These are phyloP conservation scores for Alternaria brassicicola DNA, from an alignment of 2,329 filamentous ascomycete species.

Conservation along the genomic window DNA sequence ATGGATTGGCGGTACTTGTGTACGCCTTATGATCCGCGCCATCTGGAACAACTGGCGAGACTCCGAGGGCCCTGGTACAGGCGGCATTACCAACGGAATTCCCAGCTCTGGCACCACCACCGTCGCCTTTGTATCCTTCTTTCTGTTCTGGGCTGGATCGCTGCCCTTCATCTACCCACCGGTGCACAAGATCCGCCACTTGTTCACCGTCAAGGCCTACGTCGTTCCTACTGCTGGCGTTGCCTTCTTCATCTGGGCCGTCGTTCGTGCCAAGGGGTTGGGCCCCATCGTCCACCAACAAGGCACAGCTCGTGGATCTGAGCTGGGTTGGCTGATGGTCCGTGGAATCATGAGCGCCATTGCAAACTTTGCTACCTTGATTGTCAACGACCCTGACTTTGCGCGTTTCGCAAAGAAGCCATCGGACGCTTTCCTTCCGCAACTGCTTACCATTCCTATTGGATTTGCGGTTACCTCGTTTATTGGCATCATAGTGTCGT, in stretches of 20 bases:
- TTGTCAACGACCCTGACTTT: constrained; percentile 82
- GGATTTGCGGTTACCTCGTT: constrained; percentile 74
- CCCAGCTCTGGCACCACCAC: constrained; percentile 73
- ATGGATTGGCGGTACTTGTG: constrained; percentile 81
- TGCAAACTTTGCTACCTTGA: constrained; percentile 88
- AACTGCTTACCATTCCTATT: constrained; percentile 64
- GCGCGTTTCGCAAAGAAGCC: constrained; percentile 80
- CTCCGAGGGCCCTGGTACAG: constrained; percentile 25
- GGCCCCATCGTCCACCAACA: constrained; percentile 80
- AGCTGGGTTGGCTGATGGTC: constrained; percentile 80
- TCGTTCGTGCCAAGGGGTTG: constrained; percentile 79
- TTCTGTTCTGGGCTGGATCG: constrained; percentile 83
- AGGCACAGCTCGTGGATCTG: constrained; percentile 66
- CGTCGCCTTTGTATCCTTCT: constrained; percentile 77
- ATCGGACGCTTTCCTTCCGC: constrained; percentile 77
- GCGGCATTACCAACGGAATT: constrained; percentile 70
- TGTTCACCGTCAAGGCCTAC: constrained; percentile 89
- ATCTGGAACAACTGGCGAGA: constrained; percentile 76
- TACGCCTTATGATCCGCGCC: constrained; percentile 85
- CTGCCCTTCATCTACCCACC: constrained; percentile 88
- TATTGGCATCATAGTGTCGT: constrained; percentile 65
- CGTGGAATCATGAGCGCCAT: constrained; percentile 88
- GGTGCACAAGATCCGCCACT: constrained; percentile 83
- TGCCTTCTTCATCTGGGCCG: constrained; percentile 85
- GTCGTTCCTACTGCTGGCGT: constrained; percentile 84